A percentile compares a stretch with the other conserved stretches of the same genome.
phyloP scores from a whole-genome alignment of 2,329 filamentous ascomycete genomes.

The Aspergillus vadensis region DNA sequence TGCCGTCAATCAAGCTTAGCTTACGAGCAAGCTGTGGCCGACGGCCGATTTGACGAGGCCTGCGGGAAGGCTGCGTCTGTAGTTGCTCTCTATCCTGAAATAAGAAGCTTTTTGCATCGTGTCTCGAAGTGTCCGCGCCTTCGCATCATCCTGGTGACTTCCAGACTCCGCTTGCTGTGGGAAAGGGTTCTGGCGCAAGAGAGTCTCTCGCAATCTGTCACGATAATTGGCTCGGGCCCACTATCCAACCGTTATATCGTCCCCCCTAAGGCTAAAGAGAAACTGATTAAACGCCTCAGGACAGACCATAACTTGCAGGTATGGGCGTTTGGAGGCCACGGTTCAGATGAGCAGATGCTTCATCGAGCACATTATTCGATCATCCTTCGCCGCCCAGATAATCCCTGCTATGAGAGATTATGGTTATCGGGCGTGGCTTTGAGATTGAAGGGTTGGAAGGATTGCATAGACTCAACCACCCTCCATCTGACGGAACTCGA shows the following conservation, averaged over 20 bases:
- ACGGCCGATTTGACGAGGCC: conserved; percentile 45
- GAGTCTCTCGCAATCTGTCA: conserved; percentile 46
- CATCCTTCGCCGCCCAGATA: too few relatives aligned
- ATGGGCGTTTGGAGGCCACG: conserved; percentile 63
- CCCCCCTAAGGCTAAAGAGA: conserved; percentile 53
- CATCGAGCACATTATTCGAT: background rate
- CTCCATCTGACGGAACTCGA: too few relatives aligned
- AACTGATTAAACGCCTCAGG: conserved; percentile 49
- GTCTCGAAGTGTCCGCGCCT: conserved; percentile 40
- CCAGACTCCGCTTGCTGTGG: conserved; percentile 58
- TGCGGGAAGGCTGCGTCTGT: conserved; percentile 50
- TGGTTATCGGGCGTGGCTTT: too few relatives aligned
- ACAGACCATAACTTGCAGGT: conserved; percentile 42
- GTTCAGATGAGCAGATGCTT: conserved; percentile 61
- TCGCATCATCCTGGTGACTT: conserved; percentile 56
- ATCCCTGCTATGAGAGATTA: fast-evolving
- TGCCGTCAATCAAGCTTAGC: conserved; percentile 57
- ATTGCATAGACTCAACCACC: too few relatives aligned
- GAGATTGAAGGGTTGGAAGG: too few relatives aligned
- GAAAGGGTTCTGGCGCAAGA: conserved; percentile 53
- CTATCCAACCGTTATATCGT: conserved; percentile 54
- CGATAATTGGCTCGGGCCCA: conserved; percentile 57
- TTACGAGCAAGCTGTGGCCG: conserved; percentile 53
- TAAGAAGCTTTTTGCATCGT: conserved; percentile 48
- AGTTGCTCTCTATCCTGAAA: conserved; percentile 52